These are phyloP conservation scores for Ogataea trehaloabstinens DNA, from an alignment of 805 yeast species.

Conservation along the genomic window DNA sequence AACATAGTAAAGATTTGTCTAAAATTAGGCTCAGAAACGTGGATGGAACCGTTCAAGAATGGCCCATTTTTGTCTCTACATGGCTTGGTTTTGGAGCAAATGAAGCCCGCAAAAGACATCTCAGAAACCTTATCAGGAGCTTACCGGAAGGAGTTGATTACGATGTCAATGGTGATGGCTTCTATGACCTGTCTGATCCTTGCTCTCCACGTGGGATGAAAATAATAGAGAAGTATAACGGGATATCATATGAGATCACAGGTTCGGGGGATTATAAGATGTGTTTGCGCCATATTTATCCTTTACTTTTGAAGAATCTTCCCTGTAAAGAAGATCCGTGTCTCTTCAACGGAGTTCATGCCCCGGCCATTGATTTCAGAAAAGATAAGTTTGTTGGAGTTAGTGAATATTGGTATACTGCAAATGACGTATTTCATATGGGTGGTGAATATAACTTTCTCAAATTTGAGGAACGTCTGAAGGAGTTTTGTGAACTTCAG, in stretches of 20 bases:
- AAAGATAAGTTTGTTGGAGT: conserved; percentile 87
- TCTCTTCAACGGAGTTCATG: conserved; percentile 92
- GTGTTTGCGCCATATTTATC: conserved; percentile 72
- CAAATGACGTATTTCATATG: conserved; percentile 83
- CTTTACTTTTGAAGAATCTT: conserved; percentile 69
- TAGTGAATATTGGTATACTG: conserved; percentile 97
- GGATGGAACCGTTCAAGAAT: conserved; percentile 67
- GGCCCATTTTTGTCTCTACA: conserved; percentile 90
- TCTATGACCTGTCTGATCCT: conserved; percentile 61
- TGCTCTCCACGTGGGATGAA: conserved; percentile 71
- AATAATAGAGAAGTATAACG: conserved; percentile 46
- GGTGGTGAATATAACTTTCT: conserved; percentile 86
- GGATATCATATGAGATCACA: conserved; percentile 45
- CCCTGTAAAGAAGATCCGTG: conserved; percentile 91
- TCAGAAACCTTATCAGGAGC: conserved; percentile 49
- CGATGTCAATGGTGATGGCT: conserved; percentile 46
- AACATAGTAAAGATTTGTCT: conserved; percentile 73
- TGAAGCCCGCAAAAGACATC: conserved; percentile 77
- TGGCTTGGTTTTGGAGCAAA: conserved; percentile 99
- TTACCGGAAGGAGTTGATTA: conserved; percentile 45
- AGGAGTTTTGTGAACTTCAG: conserved; percentile 69
- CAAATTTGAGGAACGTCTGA: conserved; percentile 62
- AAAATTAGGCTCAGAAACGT: conserved; percentile 62
- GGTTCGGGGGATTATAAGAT: conserved; percentile 81
- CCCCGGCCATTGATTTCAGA: conserved; percentile 79